Conservation (phyloP, 2,329 filamentous ascomycete genomes). For the Arachnomyces sp. region DNA sequence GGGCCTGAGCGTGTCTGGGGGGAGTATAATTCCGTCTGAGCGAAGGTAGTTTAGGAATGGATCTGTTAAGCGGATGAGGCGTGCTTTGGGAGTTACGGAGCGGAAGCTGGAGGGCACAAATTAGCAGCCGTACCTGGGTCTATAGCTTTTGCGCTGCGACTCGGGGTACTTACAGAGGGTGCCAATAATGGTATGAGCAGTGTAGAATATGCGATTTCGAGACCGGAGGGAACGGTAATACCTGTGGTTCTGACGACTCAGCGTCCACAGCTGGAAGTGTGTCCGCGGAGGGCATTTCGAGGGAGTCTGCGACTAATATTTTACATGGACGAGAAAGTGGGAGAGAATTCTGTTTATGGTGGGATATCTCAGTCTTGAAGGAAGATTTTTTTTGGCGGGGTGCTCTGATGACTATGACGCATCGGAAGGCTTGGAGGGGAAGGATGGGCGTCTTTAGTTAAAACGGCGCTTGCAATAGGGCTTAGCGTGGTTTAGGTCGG, state of each 20-base stretch:
- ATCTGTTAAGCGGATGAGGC: slow-evolving; percentile 66
- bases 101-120: slow-evolving; percentile 54
- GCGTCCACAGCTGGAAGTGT: too few species aligned
- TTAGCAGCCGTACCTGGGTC: slow-evolving; percentile 8
- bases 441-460: too few species aligned
- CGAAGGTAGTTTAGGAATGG: slow-evolving; percentile 79
- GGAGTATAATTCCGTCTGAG: slow-evolving; percentile 85
- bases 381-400: too few species aligned
- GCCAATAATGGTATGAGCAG: slow-evolving; percentile 91
- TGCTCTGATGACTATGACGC: too few species aligned
- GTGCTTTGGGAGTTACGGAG: slow-evolving; percentile 71
- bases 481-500: too few species aligned
- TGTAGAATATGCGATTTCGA: slow-evolving; percentile 81
- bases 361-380: too few species aligned
- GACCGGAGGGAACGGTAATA: slow-evolving; percentile 69
- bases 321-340: too few species aligned
- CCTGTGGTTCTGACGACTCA: slow-evolving; percentile 6
- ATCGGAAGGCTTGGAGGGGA: too few species aligned
- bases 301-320: too few species aligned
- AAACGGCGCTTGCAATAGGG: too few species aligned
- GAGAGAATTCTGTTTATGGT: too few species aligned
- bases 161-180: slow-evolving; percentile 52
- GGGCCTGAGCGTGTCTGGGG: slow-evolving; percentile 37
- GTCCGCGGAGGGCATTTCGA: too few species aligned
- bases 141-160: neutral